Percentiles rank a stretch among this genome's conserved stretches.
Conservation (phyloP, 176 grass and related monocot genomes). For the Oryza rufipogon region DNA sequence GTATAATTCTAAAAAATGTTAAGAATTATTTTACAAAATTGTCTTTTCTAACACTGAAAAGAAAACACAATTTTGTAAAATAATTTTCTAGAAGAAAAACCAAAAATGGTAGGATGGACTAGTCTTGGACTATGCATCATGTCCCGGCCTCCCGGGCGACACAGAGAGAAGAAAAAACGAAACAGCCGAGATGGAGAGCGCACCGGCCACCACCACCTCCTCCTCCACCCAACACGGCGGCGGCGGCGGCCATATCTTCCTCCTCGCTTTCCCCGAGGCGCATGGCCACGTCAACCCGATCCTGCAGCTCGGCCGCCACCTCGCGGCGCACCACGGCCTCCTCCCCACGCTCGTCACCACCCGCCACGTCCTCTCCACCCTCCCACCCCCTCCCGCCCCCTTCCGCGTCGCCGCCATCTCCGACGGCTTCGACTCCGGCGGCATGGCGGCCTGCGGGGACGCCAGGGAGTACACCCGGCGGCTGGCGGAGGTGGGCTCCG, state of each 20-base stretch:
- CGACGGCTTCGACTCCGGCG: neutral
- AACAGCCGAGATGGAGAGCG: too few species aligned
- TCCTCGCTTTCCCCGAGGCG: constrained; percentile 1
- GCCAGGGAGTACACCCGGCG: neutral
- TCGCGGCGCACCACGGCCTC: constrained; percentile 27
- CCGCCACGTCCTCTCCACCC: constrained; percentile 14
- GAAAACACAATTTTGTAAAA: too few species aligned
- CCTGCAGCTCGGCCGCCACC: constrained; percentile 18
- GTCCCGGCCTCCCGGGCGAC: too few species aligned
- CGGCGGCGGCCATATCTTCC: neutral
- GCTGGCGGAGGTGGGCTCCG: neutral
- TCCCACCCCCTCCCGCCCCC: neutral
- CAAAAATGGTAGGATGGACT: too few species aligned
- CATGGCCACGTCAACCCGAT: constrained; percentile 33
- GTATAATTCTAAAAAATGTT: too few species aligned
- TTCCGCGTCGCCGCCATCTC: neutral
- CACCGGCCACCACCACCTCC: too few species aligned
- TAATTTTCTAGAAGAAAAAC: too few species aligned
- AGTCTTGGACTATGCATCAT: too few species aligned
- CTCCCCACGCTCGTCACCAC: constrained; percentile 18
- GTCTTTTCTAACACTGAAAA: too few species aligned
- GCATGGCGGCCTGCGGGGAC: neutral
- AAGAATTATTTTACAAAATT: too few species aligned
- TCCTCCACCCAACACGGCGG: too few species aligned
- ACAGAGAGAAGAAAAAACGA: too few species aligned